Evolutionary conservation across 1,284 basidiomycete genomes (phyloP).

Genomic region (Sporisorium iseilematis-ciliati): DNA sequence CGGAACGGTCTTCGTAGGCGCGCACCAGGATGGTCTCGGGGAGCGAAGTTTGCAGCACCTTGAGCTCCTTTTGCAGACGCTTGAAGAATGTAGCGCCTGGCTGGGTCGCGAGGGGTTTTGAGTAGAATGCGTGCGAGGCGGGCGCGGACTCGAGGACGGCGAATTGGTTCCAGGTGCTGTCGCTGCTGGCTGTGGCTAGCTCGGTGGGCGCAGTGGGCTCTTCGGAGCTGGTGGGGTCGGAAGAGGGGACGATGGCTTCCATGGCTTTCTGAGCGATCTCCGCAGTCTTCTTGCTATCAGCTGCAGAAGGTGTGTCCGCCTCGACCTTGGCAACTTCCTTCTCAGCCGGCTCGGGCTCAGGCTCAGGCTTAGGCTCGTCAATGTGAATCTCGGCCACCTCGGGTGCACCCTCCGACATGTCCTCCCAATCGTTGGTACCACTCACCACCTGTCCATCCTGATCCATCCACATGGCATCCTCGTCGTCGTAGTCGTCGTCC

Average conservation of each 20-base stretch:
- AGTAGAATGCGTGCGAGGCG: slow-evolving; percentile 47
- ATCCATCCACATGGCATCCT: slow-evolving; percentile 45
- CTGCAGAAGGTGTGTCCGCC: neutral
- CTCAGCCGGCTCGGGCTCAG: slow-evolving; percentile 8
- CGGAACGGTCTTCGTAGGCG: slow-evolving; percentile 79
- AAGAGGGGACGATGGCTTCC: slow-evolving; percentile 16
- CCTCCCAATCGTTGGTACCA: slow-evolving; percentile 57
- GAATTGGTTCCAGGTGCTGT: slow-evolving; percentile 47
- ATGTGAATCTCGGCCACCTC: slow-evolving; percentile 43
- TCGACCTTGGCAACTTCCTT: slow-evolving; percentile 3
- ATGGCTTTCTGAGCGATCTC: slow-evolving; percentile 4
- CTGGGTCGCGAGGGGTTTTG: slow-evolving; percentile 14
- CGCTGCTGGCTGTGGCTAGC: slow-evolving; percentile 21
- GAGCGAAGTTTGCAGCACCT: slow-evolving; percentile 80
- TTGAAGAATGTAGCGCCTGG: slow-evolving; percentile 78
- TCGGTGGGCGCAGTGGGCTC: slow-evolving; percentile 26
- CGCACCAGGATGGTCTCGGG: slow-evolving; percentile 71
- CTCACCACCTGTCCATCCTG: slow-evolving; percentile 58
- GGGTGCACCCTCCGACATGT: slow-evolving; percentile 44
- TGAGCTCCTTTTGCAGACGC: slow-evolving; percentile 85
- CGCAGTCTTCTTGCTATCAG: neutral
- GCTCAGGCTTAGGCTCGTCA: slow-evolving; percentile 7
- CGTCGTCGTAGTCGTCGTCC: slow-evolving; percentile 32
- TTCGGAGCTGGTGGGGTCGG: neutral
- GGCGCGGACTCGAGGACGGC: slow-evolving; percentile 55